Conservation (phyloP, 257 asterid genomes). For the Nyctanthes arbortristis region DNA sequence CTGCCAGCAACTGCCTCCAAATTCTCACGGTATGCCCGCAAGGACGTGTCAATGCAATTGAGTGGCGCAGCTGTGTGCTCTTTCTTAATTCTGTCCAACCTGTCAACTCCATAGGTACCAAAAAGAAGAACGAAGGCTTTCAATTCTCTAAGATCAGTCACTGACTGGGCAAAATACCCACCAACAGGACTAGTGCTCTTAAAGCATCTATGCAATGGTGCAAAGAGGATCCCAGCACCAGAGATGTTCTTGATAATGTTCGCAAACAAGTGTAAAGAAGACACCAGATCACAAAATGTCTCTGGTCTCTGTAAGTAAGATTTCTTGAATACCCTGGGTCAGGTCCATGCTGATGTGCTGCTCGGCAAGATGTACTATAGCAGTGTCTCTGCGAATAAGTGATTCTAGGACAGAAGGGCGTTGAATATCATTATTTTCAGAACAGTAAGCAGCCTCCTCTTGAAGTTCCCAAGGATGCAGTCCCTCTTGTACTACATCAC, state of each 20-base stretch:
- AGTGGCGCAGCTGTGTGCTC: conserved; percentile 96
- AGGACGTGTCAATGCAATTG: conserved; percentile 88
- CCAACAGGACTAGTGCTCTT: conserved; percentile 98
- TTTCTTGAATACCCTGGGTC: conserved; percentile 89
- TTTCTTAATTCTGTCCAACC: conserved; percentile 83
- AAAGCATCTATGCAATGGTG: conserved; percentile 87
- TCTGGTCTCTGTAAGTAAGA: conserved; percentile 85
- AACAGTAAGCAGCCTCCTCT: conserved; percentile 84
- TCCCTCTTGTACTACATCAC: conserved; percentile 95
- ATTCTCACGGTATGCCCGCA: conserved; percentile 89
- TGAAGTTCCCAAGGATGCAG: conserved; percentile 93
- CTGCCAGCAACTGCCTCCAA: conserved; percentile 92
- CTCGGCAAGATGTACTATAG: conserved; percentile 92
- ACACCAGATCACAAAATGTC: conserved; percentile 95
- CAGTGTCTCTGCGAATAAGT: conserved; percentile 79
- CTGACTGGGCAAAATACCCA: conserved; percentile 90
- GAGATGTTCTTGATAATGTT: conserved; percentile 90
- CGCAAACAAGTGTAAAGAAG: conserved; percentile 91
- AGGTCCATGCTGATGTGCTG: conserved; percentile 99
- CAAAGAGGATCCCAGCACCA: conserved; percentile 84
- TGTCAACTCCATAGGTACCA: conserved; percentile 96
- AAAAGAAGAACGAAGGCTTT: conserved; percentile 85
- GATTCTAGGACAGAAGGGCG: conserved; percentile 88
- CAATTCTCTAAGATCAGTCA: conserved; percentile 72
- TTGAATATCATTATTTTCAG: conserved; percentile 92